A percentile compares a stretch with the other conserved stretches of the same genome.
phyloP scores from a whole-genome alignment of 2,329 filamentous ascomycete genomes.

The Dothideomycetidae sp. region DNA sequence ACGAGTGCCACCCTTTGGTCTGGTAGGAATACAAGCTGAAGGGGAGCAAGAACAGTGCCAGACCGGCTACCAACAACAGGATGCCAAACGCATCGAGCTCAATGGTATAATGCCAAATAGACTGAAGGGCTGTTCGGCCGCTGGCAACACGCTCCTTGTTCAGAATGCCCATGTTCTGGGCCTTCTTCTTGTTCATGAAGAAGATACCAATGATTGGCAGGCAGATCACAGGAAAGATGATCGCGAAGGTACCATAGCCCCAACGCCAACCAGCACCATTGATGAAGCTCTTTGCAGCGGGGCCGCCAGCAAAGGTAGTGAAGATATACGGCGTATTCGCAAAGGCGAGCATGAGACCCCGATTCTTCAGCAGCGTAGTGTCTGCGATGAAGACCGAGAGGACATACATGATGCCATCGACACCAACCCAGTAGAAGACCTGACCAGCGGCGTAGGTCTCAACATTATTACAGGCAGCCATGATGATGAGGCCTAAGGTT shows the following conservation, averaged over 20 bases:
- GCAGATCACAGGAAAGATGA: constrained; percentile 19
- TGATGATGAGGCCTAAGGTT: constrained; percentile 14
- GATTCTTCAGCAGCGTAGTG: constrained; percentile 17
- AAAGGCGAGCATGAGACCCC: constrained; percentile 20
- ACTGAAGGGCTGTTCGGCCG: constrained; percentile 15
- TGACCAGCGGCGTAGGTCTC: constrained; percentile 15
- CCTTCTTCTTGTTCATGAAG: constrained; percentile 17
- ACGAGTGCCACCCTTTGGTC: constrained; percentile 10
- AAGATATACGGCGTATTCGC: constrained; percentile 22
- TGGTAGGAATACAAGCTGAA: constrained; percentile 14
- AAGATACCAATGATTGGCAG: constrained; percentile 18
- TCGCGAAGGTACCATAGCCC: constrained; percentile 21
- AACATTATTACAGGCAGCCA: constrained; percentile 13
- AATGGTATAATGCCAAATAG: constrained; percentile 17
- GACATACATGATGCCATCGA: constrained; percentile 11
- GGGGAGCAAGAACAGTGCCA: constrained; percentile 13
- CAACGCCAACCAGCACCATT: constrained; percentile 16
- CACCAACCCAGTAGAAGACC: constrained; percentile 16
- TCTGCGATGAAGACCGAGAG: constrained; percentile 15
- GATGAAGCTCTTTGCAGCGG: constrained; percentile 12
- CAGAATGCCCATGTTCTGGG: constrained; percentile 18
- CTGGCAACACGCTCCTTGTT: constrained; percentile 12
- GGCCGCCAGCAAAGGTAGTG: constrained; percentile 18
- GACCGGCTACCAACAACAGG: constrained; percentile 16
- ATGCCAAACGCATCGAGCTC: constrained; percentile 20